Base-by-base conservation (phyloP, 257 asterid species). In the Solanum arcanum region DNA sequence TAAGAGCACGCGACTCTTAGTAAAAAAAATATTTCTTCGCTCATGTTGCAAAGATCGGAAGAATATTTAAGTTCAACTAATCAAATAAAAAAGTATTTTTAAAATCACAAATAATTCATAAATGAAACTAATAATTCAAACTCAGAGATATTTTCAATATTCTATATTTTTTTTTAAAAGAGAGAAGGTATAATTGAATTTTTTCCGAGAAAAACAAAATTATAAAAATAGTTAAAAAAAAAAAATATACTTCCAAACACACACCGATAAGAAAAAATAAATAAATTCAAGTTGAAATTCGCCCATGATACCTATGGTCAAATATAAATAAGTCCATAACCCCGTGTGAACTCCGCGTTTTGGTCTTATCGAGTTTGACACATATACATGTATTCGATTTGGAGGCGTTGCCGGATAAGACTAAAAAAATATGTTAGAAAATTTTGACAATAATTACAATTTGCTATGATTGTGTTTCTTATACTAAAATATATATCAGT, bases 331-430 rank as follows among this genome's bases (percentile, higher is more conserved):
- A 80, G 85, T 6, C 7, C 46, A 60, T 47, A 9, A 35, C 41
- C 41, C n/a, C 87, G 87, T 59, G 87, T 73, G 11, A 49, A 6
- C 27, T 73, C 80, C 85, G 87, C 29, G 87, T 83, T 56, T 72
- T 59, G 21, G 14, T 21, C 49, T 69, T 74, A 20, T 46, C 29
- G 11, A 4, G 9, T 73, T 35, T 29, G n/a, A 42, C 27, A n/a
- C 73, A n/a, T n/a, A 12, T 64, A 64, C 84, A 23, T 13, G 42
- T 5, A 11, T 15, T 25, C 15, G 49, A 76, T 60, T 27, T 29
- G 41, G 37, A 33, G 85, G 68, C 29, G 44, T 49, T 10, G 85
- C 29, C 68, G 68, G 14, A 80, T 47, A 80, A 47, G 85, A 80
- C 44, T 31, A 27, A 47, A 80, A 42, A 7, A 16, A 8, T 27